These are phyloP conservation scores for Kwoniella mangroviensis DNA, from an alignment of 768 basidiomycete genomes.

Conservation along the genomic window DNA sequence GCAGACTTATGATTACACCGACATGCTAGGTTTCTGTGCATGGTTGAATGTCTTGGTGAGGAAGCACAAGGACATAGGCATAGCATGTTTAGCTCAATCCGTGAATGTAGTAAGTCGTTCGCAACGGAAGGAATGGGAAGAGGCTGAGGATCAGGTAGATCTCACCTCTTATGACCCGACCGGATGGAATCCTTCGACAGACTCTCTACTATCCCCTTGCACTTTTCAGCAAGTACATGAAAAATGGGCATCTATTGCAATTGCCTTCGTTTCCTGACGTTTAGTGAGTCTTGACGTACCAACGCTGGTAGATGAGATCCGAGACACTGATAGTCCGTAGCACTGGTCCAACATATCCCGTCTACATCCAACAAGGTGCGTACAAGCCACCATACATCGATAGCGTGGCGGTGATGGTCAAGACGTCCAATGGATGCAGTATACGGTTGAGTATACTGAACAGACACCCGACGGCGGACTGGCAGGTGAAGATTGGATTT, in stretches of 20 bases:
- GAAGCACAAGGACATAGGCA: conserved; percentile 66
- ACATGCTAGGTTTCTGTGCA: conserved; percentile 65
- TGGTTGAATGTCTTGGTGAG: conserved; percentile 70
- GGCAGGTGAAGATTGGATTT: conserved; percentile 46
- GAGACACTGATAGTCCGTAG: conserved; percentile 22
- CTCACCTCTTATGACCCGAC: conserved; percentile 58
- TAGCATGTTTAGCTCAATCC: conserved; percentile 68
- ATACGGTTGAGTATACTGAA: conserved; percentile 67
- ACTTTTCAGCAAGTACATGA: conserved; percentile 67
- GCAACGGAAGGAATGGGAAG: neutral
- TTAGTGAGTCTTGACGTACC: conserved; percentile 38
- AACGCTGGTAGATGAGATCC: neutral
- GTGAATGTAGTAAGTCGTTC: conserved; percentile 56
- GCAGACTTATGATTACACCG: conserved; percentile 65
- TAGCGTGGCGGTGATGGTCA: conserved; percentile 63
- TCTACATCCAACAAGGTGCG: conserved; percentile 62
- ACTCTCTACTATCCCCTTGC: conserved; percentile 57
- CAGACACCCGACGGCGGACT: conserved; percentile 60
- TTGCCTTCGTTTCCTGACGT: conserved; percentile 33
- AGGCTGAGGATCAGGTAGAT: conserved; percentile 48
- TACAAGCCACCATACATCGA: conserved; percentile 60
- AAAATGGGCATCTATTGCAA: conserved; percentile 42
- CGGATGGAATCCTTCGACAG: conserved; percentile 18
- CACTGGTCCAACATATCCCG: conserved; percentile 62
- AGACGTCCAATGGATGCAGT: conserved; percentile 51